Evolutionary conservation across 2,329 filamentous ascomycete genomes (phyloP), one percentile per base, ranked within the genome.

Genomic region (Tolypocladium tropicale): DNA sequence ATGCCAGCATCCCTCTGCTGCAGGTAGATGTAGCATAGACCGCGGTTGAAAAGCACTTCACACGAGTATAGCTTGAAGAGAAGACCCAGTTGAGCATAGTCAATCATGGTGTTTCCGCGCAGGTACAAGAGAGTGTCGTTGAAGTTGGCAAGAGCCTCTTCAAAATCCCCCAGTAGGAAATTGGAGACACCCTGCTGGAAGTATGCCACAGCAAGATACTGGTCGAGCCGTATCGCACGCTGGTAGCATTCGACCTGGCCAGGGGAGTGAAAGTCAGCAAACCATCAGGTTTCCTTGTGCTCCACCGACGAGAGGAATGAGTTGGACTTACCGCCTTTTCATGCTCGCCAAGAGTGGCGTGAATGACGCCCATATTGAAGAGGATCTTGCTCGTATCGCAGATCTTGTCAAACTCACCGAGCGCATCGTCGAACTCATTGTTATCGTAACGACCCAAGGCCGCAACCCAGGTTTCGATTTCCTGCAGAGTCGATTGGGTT

Each of bases 141-240:
- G 80, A 99, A 99, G 74, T 97, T 97, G 63, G 92, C 92, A 59
- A 97, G 78, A 21, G 94, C 94, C 72, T 97, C 94, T 70, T 97
- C 92, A 64, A 97, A 97, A 69, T 99, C 94, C 58, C 93, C 93
- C 55, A 97, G 83, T 53, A 99, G 78, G 72, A 99, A 99, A 71
- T 97, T 99, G 55, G 94, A 97, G 21, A 99, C 94, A 48, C 94
- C 94, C 73, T 97, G 90, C 68, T 99, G 94, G 72, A 99, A 99
- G 71, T 97, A 97, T 58, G 94, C 93, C 57, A 99, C 91, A 56
- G 94, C 94, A 50, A 99, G 87, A 69, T 97, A 99, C 69, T 94
- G 89, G 68, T 99, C 94, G 56, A 96, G 80, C 61, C 85, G 82
- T 64, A 96, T 89, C 52, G 94, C 92, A 69, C 89, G 85, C 76